Evolutionary conservation across 257 asterid genomes (phyloP), one percentile per base, ranked within the genome.

Genomic region (Datura wrightii): DNA sequence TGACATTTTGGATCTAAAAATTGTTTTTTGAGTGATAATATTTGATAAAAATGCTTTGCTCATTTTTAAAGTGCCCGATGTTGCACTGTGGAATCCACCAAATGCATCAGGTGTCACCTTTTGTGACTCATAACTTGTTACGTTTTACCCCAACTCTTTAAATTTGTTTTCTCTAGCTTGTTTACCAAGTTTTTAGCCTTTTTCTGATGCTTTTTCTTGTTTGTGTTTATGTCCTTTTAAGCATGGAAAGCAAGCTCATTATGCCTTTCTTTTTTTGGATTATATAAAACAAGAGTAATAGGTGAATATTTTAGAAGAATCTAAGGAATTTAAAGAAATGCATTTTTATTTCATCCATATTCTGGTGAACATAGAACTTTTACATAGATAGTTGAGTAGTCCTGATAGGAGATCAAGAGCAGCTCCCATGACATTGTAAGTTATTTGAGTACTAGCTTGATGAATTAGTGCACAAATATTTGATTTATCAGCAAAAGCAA

Each of bases 371-470:
- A 50, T 76, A 24, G 42, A 31, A 14, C 2, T 4, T 78, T 52
- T 15, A 14, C 82, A 3, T 52, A 78, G 63, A 76, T 18, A 31
- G 50, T 8, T 52, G 46, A 52, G 48, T 52, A 52, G 62, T 34
- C 62, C 14, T 76, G 63, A 76, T 76, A 1, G 34, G 63, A 76
- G 31, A 50, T 76, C 46, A 53, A 50, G 46, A 78, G 46, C 19
- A 76, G 46, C 19, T 6, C 24, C 14, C 46, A 7, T 52, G 8
- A 52, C 19, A 78, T 53, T 78, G 44, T 15, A 78, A 15, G 48
- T 52, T 53, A 34, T 78, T 83, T 55, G 41, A 37, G 42, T 83
- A 74, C 83, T 52, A 52, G 82, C 8, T 8, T 52, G 82, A 52
- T 52, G 63, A 52, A 52, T 78, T 78, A 8, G 42, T 52, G 82